These are phyloP conservation scores for Wickerhamomyces xylosicus DNA, from an alignment of 805 yeast genomes.

Conservation along the genomic window DNA sequence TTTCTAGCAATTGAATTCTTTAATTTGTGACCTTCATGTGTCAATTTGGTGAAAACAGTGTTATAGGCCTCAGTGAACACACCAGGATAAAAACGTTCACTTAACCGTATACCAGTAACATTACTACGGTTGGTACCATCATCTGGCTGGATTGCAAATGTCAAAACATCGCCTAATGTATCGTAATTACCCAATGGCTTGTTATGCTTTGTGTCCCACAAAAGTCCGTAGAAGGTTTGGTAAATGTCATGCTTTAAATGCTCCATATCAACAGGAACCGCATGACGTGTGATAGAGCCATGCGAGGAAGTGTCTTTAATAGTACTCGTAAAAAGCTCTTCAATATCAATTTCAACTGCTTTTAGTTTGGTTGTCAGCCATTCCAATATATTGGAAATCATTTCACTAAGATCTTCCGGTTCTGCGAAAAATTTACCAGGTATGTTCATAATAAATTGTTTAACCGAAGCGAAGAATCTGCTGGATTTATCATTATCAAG, in stretches of 20 bases:
- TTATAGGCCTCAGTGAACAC: not conserved
- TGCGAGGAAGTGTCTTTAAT: not conserved
- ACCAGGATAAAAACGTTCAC: not conserved
- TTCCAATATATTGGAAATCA: not conserved
- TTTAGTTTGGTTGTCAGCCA: not conserved
- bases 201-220: not conserved
- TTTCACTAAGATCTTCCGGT: not conserved
- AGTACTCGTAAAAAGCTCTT: not conserved
- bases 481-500: conserved; percentile 22
- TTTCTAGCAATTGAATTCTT: not conserved
- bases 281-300: not conserved
- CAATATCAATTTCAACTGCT: not conserved
- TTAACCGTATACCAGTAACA: not conserved
- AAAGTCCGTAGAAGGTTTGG: not conserved
- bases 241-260: not conserved
- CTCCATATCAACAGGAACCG: not conserved
- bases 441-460: conserved; percentile 21
- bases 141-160: not conserved
- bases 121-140: not conserved
- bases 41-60: not conserved
- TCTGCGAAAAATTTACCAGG: conserved; percentile 9
- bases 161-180: not conserved
- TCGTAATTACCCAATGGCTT: too few species aligned
- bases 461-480: conserved; percentile 29
- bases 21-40: not conserved